Percentiles rank a stretch among this genome's conserved stretches.
phyloP scores from a whole-genome alignment of 2,329 filamentous ascomycete species.

The Microdochium nivale region DNA sequence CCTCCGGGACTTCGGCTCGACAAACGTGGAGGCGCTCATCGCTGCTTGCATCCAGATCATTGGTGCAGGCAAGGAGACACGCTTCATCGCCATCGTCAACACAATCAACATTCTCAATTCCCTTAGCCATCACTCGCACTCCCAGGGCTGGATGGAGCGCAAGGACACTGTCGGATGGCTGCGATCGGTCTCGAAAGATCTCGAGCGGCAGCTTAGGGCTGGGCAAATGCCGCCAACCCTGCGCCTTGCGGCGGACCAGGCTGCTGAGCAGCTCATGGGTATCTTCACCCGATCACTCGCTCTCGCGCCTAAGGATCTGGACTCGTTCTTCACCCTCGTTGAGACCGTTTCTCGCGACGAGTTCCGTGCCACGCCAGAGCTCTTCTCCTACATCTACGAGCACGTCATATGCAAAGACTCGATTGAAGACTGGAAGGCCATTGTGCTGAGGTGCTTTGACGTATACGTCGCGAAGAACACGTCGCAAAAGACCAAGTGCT shows the following conservation, averaged over 20 bases:
- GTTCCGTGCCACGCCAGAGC: slow-evolving; percentile 64
- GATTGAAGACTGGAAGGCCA: slow-evolving; percentile 74
- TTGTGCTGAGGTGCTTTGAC: slow-evolving; percentile 80
- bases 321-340: slow-evolving; percentile 76
- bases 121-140: slow-evolving; percentile 57
- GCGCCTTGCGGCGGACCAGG: slow-evolving; percentile 80
- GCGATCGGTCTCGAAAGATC: slow-evolving; percentile 61
- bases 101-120: slow-evolving; percentile 79
- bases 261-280: slow-evolving; percentile 76
- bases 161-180: slow-evolving; percentile 53
- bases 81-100: slow-evolving; percentile 67
- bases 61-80: slow-evolving; percentile 60
- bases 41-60: slow-evolving; percentile 56
- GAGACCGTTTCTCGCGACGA: slow-evolving; percentile 78
- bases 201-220: slow-evolving; percentile 65
- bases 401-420: slow-evolving; percentile 78
- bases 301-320: slow-evolving; percentile 65
- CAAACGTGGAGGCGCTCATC: slow-evolving; percentile 65
- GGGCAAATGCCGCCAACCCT: slow-evolving; percentile 64
- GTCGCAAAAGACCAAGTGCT: slow-evolving; percentile 86
- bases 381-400: slow-evolving; percentile 78
- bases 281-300: slow-evolving; percentile 77
- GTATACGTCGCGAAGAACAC: slow-evolving; percentile 72
- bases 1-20: slow-evolving; percentile 65
- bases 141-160: slow-evolving; percentile 63